Base-by-base conservation (phyloP, 2,329 filamentous ascomycete species). In the Aspergillus persii region DNA sequence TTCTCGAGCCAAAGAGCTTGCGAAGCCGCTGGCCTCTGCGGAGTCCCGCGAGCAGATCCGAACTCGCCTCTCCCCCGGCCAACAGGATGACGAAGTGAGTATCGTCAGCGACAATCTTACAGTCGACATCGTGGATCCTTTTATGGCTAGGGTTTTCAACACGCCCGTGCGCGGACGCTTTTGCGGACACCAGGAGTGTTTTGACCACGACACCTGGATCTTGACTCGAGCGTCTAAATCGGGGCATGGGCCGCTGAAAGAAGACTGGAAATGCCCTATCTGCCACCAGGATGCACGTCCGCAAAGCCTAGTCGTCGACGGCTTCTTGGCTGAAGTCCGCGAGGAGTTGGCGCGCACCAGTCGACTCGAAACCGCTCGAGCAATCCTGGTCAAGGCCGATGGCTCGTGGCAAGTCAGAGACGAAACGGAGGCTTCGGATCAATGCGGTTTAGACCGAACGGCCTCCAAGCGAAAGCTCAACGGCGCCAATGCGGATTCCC, bases 181-280 rank as follows among this genome's bases (percentile, higher is more conserved):
- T 3, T 99, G 95, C 72, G 79, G 79, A 27, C 94, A 99, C 71
- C 79, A 89, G 39, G 91, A 97, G 70, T 96, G 92, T 71, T 97
- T 98, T 71, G 94, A 98, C 71, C 85, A 97, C 7, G 84, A 89
- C 23, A 93, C 85, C 0, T 98, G 91, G 79, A 83, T 99, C 8
- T 74, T 80, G 12, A 91, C 89, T 4, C 86, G 91, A 15, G 71
- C 66, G 26, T 74, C 71, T 27, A 76, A 72, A 47, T 79, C 80
- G 4, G 75, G 77, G 12, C 83, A 81, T 61, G 71, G 75, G 27
- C 62, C 66, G 26, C 54, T 72, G 53, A 66, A 71, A 44, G 81
- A 81, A 56, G 84, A 85, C 54, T 97, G 93, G 92, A 89, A 84
- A 63, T 99, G 95, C 68, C 95, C 95, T 0, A 86, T 96, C 31